Base-by-base conservation (phyloP, 352 stramenopile species). In the Phytopythium mirpurense region DNA sequence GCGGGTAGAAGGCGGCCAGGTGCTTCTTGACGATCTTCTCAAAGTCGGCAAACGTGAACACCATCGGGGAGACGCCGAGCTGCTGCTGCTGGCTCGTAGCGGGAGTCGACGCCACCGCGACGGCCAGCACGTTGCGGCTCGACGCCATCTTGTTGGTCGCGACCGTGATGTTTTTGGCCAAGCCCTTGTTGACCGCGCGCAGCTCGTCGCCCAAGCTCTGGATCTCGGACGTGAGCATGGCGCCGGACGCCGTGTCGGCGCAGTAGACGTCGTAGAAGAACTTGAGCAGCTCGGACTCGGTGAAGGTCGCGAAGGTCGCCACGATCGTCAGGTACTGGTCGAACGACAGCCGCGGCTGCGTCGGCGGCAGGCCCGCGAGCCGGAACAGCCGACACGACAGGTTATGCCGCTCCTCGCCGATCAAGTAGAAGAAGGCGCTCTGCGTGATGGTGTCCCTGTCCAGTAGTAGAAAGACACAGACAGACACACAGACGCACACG, bases 231-330 rank as follows among this genome's bases (percentile, higher is more conserved):
- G 63, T 61, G 29, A 51, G 59, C 65, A 81, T 75, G 3, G 57
- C 36, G 0, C 43, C n/a, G 7, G 48, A 31, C 5, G 26, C 23
- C 27, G 36, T 31, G 14, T 68, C 68, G 48, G 66, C 49, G 4
- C 60, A 75, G 50, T 78, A 83, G 7, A 73, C 60, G 32, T 78
- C 54, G 51, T 77, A 86, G 59, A 85, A 74, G 51, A 85, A 88
- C n/a, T 68, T 66, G 49, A 81, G 66, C 26, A 86, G 27, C 35
- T 88, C 53, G 1, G 59, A 41, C 34, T 85, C 65, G 6, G 61
- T 72, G 27, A 83, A 79, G 1, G 67, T 56, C 2, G 74, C 59
- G 37, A 88, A 86, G 5, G 63, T 74, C 32, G 67, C 77, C 29
- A 84, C 51, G n/a, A 73, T 63, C 0, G 45, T 55, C 24, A 88